Percentiles rank a stretch among this genome's conserved stretches.
Evolutionary conservation across 1,139 yeast species (phyloP).

Genomic region (Hansenula lynferdii): DNA sequence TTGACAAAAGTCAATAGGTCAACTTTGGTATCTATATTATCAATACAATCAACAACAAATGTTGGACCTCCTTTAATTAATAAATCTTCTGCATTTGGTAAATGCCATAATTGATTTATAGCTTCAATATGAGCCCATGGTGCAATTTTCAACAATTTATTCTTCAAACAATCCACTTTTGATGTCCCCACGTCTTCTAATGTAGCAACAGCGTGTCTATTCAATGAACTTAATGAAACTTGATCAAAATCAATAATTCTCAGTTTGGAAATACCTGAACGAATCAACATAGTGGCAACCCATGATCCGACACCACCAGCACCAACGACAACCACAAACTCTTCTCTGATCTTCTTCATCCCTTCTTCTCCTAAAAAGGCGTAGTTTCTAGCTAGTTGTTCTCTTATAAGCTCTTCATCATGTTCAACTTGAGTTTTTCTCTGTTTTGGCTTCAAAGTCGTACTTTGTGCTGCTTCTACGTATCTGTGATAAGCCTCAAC

Average conservation of each 20-base stretch:
- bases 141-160: conserved; percentile 62
- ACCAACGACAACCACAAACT: conserved; percentile 85
- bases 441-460: conserved; percentile 1
- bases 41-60: conserved; percentile 89
- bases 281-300: conserved; percentile 87
- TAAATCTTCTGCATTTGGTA: conserved; percentile 56
- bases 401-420: conserved; percentile 76
- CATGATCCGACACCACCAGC: conserved; percentile 99
- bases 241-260: conserved; percentile 93
- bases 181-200: conserved; percentile 85
- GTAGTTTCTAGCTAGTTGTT: conserved; percentile 89
- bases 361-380: conserved; percentile 89
- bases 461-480: no score
- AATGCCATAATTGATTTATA: conserved; percentile 70
- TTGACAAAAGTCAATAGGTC: conserved; percentile 77
- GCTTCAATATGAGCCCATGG: conserved; percentile 91
- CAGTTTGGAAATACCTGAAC: conserved; percentile 81
- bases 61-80: conserved; percentile 56
- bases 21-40: conserved; percentile 91
- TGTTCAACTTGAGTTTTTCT: conserved; percentile 25
- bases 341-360: conserved; percentile 66
- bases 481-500: conserved; percentile 38
- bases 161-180: conserved; percentile 74
- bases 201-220: conserved; percentile 92
- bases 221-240: conserved; percentile 84